Evolutionary conservation across 2,329 filamentous ascomycete species (phyloP).

Genomic region (Penicillium thymicola): DNA sequence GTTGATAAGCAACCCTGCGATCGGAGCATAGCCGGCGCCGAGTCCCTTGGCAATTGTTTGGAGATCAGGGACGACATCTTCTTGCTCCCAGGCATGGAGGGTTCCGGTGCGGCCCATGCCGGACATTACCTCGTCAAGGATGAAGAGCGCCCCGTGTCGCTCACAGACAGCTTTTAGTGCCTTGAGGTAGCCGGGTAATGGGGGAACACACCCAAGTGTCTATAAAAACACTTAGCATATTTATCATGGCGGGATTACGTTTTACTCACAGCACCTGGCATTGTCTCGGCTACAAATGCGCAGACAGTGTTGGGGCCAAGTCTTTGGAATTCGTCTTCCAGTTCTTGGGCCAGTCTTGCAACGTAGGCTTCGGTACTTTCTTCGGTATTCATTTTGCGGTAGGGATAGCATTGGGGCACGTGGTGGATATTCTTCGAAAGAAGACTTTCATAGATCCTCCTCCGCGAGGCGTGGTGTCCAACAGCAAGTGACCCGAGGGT

Average conservation of each 20-base stretch:
- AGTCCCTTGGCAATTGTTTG: slow-evolving; percentile 58
- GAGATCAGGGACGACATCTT: slow-evolving; percentile 54
- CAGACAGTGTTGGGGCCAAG: slow-evolving; percentile 63
- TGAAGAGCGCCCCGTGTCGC: slow-evolving; percentile 53
- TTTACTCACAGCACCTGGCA: slow-evolving; percentile 45
- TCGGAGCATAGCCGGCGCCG: slow-evolving; percentile 52
- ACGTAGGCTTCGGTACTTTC: slow-evolving; percentile 60
- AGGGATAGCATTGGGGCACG: slow-evolving; percentile 64
- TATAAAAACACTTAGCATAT: slow-evolving; percentile 2
- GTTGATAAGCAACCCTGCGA: slow-evolving; percentile 52
- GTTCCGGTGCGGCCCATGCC: slow-evolving; percentile 55
- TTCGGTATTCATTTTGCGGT: slow-evolving; percentile 49
- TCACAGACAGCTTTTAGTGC: slow-evolving; percentile 54
- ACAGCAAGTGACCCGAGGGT: slow-evolving; percentile 65
- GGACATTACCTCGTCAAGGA: slow-evolving; percentile 51
- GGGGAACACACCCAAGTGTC: slow-evolving; percentile 51
- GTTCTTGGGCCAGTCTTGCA: slow-evolving; percentile 55
- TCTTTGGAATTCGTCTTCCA: slow-evolving; percentile 62
- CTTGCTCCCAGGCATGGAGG: slow-evolving; percentile 56
- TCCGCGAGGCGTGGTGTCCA: slow-evolving; percentile 59
- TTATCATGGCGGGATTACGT: neutral
- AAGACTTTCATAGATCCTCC: slow-evolving; percentile 58
- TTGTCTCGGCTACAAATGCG: slow-evolving; percentile 61
- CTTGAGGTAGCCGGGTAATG: slow-evolving; percentile 54
- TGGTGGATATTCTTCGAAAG: slow-evolving; percentile 53